phyloP scores from a whole-genome alignment of 2,329 filamentous ascomycete genomes.

The Curvularia sp. region DNA sequence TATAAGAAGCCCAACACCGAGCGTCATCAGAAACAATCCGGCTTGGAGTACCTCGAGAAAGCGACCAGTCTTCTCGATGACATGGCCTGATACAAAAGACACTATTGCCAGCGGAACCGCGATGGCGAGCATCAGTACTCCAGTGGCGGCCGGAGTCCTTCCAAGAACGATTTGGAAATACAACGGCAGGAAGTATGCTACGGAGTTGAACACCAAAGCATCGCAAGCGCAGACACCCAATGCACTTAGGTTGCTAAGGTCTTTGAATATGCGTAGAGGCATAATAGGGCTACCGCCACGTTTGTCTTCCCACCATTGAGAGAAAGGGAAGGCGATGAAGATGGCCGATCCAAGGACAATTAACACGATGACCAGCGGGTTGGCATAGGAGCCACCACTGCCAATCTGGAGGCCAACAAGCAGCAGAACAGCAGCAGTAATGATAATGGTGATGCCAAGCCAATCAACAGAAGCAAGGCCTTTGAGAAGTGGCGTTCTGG shows the following conservation, averaged over 20 bases:
- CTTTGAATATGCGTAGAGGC: conserved; percentile 69
- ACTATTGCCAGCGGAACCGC: conserved; percentile 55
- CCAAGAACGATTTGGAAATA: conserved; percentile 75
- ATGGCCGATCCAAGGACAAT: conserved; percentile 58
- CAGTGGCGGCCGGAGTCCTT: conserved; percentile 65
- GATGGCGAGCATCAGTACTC: conserved; percentile 67
- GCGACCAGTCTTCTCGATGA: conserved; percentile 55
- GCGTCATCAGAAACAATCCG: conserved; percentile 44
- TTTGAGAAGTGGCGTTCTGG: conserved; percentile 55
- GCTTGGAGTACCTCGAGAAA: conserved; percentile 50
- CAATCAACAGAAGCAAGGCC: conserved; percentile 62
- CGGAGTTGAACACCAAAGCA: conserved; percentile 68
- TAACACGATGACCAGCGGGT: conserved; percentile 60
- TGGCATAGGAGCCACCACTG: conserved; percentile 57
- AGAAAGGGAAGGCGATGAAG: conserved; percentile 61
- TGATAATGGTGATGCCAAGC: conserved; percentile 59
- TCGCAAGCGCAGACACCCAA: conserved; percentile 60
- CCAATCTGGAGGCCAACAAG: conserved; percentile 63
- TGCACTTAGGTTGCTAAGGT: conserved; percentile 63
- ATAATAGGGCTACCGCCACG: conserved; percentile 70
- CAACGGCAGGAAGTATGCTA: conserved; percentile 74
- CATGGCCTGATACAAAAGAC: conserved; percentile 56
- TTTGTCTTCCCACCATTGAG: conserved; percentile 69
- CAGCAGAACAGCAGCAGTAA: conserved; percentile 58
- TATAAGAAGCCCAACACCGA: conserved; percentile 47